These are phyloP conservation scores for Gillenia trifoliata DNA, from an alignment of 306 rosid genomes.

Conservation along the genomic window DNA sequence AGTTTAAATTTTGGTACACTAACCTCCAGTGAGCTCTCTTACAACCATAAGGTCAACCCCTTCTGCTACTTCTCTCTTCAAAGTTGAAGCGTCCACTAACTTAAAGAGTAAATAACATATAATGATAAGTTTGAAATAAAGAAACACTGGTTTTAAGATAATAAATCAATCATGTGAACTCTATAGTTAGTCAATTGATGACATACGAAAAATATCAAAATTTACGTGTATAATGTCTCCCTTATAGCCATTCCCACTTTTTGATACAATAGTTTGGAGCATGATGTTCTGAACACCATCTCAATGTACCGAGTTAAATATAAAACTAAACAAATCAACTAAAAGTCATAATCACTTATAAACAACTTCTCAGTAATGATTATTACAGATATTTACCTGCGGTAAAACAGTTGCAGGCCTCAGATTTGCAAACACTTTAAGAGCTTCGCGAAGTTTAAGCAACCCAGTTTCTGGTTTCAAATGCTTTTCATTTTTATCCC, in stretches of 20 bases:
- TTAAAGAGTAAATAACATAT: constrained; percentile 23
- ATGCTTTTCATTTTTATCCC: constrained; percentile 72
- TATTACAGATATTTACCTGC: constrained; percentile 37
- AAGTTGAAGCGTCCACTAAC: constrained; percentile 88
- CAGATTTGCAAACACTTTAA: constrained; percentile 74
- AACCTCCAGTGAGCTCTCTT: constrained; percentile 96
- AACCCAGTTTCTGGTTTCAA: constrained; percentile 93
- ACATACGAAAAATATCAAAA: not conserved
- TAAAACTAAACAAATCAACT: too few species aligned
- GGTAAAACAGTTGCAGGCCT: constrained; percentile 78
- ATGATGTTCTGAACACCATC: not conserved
- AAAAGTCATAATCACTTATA: too few species aligned
- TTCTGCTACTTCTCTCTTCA: constrained; percentile 81
- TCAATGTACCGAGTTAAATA: not conserved
- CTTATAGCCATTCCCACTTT: too few species aligned
- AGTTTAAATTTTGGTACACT: constrained; percentile 14
- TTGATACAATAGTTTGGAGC: too few species aligned
- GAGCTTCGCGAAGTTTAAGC: constrained; percentile 65
- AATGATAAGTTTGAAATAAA: not conserved
- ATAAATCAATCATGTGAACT: not conserved
- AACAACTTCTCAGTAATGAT: not conserved
- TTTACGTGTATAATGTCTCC: not conserved
- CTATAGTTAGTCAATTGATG: not conserved
- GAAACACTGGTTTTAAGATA: not conserved
- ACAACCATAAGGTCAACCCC: constrained; percentile 95